Evolutionary conservation across 441 rosid genomes (phyloP).

Genomic region (Adansonia madagascariensis): DNA sequence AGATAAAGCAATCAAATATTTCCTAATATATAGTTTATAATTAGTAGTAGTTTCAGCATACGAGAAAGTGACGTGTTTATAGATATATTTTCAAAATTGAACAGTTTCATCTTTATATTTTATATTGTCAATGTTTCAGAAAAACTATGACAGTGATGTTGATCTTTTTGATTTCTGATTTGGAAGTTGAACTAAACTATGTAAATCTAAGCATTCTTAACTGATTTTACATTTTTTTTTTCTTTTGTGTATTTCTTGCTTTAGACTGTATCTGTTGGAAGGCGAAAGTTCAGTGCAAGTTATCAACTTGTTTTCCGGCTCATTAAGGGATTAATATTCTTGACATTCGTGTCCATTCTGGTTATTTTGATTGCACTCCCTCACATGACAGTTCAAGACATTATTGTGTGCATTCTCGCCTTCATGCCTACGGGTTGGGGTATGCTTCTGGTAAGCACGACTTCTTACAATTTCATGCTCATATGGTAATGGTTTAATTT

Average conservation of each 20-base stretch:
- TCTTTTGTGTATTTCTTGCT: neutral
- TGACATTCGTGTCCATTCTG: conserved; percentile 75
- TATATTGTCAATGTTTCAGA: conserved; percentile 1
- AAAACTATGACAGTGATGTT: neutral
- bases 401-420: conserved; percentile 88
- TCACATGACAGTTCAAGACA: conserved; percentile 84
- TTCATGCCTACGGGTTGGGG: conserved; percentile 99
- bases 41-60: neutral
- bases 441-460: conserved; percentile 77
- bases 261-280: conserved; percentile 95
- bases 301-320: conserved; percentile 96
- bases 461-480: neutral
- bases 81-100: neutral
- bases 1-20: neutral
- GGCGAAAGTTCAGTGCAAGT: conserved; percentile 85
- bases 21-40: neutral
- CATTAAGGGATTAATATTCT: conserved; percentile 93
- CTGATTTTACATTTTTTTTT: neutral
- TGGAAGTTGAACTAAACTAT: neutral
- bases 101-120: neutral
- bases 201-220: neutral
- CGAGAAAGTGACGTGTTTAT: neutral
- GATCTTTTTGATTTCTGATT: neutral
- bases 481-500: neutral
- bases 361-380: conserved; percentile 81